These are phyloP conservation scores for Scalesia atractyloides DNA, from an alignment of 129 eudicot genomes.

Conservation along the genomic window DNA sequence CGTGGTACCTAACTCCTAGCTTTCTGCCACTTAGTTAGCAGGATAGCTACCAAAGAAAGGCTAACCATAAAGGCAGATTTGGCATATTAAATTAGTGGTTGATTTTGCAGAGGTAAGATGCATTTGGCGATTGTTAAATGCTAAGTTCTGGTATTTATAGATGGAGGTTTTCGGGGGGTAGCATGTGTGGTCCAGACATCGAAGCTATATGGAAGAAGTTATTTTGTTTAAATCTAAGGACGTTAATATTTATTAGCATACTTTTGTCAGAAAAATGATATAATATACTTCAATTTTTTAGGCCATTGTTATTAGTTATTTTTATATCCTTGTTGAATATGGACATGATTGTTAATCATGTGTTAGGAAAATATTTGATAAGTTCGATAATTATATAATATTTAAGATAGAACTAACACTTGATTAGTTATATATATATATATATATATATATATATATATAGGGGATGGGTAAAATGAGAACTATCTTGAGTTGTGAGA, in stretches of 20 bases:
- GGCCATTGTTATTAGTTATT: neutral
- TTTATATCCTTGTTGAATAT: neutral
- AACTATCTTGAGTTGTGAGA: too few species aligned
- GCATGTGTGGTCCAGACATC: slow-evolving; percentile 31
- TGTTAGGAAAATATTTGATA: neutral
- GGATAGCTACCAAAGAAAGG: too few species aligned
- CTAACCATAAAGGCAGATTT: too few species aligned
- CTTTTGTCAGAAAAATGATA: neutral
- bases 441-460: too few species aligned
- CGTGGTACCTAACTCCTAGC: too few species aligned
- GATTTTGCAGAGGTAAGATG: slow-evolving; percentile 26
- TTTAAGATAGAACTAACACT: neutral
- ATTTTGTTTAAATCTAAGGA: too few species aligned
- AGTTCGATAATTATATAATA: neutral
- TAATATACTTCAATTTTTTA: neutral
- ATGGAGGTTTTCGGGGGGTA: slow-evolving; percentile 8
- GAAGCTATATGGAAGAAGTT: slow-evolving; percentile 19
- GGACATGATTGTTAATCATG: slow-evolving; percentile 1
- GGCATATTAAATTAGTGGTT: too few species aligned
- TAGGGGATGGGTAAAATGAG: too few species aligned
- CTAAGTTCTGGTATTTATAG: slow-evolving; percentile 30
- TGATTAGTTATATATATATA: too few species aligned
- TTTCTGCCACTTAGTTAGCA: too few species aligned
- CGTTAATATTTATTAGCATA: neutral
- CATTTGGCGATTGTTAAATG: slow-evolving; percentile 27